Base-by-base conservation (phyloP, 495 filamentous ascomycete species). In the Penicillium taxi region DNA sequence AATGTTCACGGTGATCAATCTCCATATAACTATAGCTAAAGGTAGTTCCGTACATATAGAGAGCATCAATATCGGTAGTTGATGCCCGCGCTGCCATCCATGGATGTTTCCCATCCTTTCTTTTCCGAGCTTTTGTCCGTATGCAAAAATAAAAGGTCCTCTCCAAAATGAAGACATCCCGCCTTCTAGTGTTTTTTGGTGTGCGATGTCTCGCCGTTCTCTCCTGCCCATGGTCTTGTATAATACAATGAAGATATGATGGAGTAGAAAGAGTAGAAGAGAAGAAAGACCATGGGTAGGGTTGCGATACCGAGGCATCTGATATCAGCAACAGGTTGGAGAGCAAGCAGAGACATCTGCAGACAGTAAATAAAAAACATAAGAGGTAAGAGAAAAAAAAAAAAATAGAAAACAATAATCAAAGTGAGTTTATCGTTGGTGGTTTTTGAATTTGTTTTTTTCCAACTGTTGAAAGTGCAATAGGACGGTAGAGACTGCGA, bases 131-230 rank as follows among this genome's bases (percentile, higher is more conserved):
- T 45, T 41, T 39, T 36, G 48, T 50, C 36, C 46, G 15, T 40
- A 48, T 48, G 49, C 39, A 44, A 44, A 43, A 24, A 32, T 41
- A 33, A 40, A 42, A 42, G 42, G 35, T 22, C 21, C 35, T 27
- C 18, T 39, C 30, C 35, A 18, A 5, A 37, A 42, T 34, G 25
- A 37, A 41, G 42, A 25, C 31, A 33, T 36, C 40, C 45, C 50
- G 38, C 46, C 46, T 42, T 56, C 53, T 56, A 56, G 45, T 49
- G 46, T 50, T n/a, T 56, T 53, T 56, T 47, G 53, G 46, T 48
- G 46, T 41, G 38, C 38, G 26, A 37, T 35, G 38, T 27, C 44
- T 40, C 38, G 31, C 44, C 13, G 11, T 26, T 22, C 34, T 51
- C 43, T 39, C 19, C 35, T 41, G 36, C 39, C 42, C 53, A 27